Evolutionary conservation across 371 early-diverging fungal genomes (phyloP).

Genomic region (Mortierella sp.): DNA sequence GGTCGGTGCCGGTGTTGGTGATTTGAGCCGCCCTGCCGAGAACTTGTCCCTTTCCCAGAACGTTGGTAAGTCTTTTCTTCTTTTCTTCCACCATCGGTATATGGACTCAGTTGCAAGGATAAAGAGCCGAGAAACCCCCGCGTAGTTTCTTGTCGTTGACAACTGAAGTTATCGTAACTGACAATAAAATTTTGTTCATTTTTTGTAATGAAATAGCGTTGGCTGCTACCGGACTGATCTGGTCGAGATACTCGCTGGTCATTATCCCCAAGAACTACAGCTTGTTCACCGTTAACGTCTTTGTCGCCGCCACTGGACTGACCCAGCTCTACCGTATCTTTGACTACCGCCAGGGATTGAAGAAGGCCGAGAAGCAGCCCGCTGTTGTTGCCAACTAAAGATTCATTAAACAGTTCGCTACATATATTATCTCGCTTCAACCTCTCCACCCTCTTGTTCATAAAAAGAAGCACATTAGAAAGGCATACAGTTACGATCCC

Average conservation of each 20-base stretch:
- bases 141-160: too few relatives aligned
- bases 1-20: constrained; percentile 95
- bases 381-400: constrained; percentile 18
- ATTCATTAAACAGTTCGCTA: background rate
- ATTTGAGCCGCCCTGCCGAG: constrained; percentile 93
- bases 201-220: constrained; percentile 69
- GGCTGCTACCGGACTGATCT: constrained; percentile 95
- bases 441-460: background rate
- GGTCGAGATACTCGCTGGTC: constrained; percentile 95
- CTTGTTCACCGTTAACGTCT: constrained; percentile 91
- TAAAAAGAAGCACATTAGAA: background rate
- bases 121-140: too few relatives aligned
- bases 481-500: too few relatives aligned
- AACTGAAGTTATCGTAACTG: background rate
- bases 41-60: constrained; percentile 87
- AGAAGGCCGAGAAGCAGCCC: constrained; percentile 19
- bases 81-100: background rate
- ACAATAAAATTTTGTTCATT: background rate
- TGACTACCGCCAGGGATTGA: constrained; percentile 55
- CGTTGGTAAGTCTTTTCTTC: constrained; percentile 64
- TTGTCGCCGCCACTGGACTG: constrained; percentile 91
- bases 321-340: constrained; percentile 89
- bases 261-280: constrained; percentile 94
- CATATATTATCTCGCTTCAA: background rate
- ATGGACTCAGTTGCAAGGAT: too few relatives aligned